Evolutionary conservation across 2,329 filamentous ascomycete genomes (phyloP).

Genomic region (Coniochaeta ligniaria): DNA sequence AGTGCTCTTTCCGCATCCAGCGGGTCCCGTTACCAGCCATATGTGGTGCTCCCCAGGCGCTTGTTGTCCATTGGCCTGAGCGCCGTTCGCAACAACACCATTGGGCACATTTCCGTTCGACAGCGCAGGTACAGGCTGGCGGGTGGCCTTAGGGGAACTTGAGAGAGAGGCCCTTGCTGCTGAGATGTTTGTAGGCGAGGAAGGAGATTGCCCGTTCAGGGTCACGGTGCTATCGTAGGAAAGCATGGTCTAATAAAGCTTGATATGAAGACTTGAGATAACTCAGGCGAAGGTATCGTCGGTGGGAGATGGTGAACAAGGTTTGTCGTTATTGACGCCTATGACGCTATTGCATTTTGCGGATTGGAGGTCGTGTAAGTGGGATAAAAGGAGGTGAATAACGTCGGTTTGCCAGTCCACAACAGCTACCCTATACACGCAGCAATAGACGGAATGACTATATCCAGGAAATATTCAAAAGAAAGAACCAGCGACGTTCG

Average conservation of each 20-base stretch:
- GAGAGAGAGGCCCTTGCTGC: slow-evolving; percentile 16
- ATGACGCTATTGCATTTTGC: slow-evolving; percentile 12
- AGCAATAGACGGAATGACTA: neutral
- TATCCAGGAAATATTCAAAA: slow-evolving; percentile 5
- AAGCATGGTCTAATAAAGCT: slow-evolving; percentile 32
- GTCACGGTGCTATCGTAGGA: slow-evolving; percentile 41
- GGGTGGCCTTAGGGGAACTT: slow-evolving; percentile 18
- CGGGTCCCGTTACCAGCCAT: slow-evolving; percentile 73
- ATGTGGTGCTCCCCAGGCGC: slow-evolving; percentile 53
- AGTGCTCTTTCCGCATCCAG: slow-evolving; percentile 74
- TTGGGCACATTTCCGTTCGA: slow-evolving; percentile 10
- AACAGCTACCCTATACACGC: neutral
- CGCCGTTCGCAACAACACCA: slow-evolving; percentile 18
- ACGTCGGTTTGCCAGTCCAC: neutral
- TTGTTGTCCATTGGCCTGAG: slow-evolving; percentile 20
- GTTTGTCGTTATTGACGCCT: neutral
- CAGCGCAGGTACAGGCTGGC: slow-evolving; percentile 6
- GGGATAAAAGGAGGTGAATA: neutral
- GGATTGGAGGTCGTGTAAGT: slow-evolving; percentile 9
- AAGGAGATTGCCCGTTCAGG: slow-evolving; percentile 29
- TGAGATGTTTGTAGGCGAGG: slow-evolving; percentile 18
- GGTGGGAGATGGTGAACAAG: neutral
- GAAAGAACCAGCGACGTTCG: slow-evolving; percentile 7
- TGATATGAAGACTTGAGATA: neutral
- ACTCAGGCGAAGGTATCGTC: neutral